Base-by-base conservation (phyloP, 73 alveolate genomes). In the Tetrahymena thermophila region DNA sequence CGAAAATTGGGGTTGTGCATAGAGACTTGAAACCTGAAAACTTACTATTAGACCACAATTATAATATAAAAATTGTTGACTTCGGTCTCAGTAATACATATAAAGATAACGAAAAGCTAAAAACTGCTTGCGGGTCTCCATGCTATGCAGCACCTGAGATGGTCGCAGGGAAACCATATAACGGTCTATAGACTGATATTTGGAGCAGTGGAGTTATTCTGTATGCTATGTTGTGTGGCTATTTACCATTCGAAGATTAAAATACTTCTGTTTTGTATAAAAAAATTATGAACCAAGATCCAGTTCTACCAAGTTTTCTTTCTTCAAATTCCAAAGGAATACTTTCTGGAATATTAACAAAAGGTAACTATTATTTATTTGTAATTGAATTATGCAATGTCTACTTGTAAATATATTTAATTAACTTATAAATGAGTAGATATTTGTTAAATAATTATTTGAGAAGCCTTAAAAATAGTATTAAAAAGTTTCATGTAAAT, bases 1-100 rank as follows among this genome's bases (percentile, higher is more conserved):
- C 98, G 55, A 94, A 96, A 84, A 55, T 98, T 34, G 97, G 98
- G 56, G 96, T 99, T 19, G 99, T 98, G 42, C 99, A 98, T 85
- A 96, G 99, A 40, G 99, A 98, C 93, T 85, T 98, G 34, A 98
- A 98, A 85, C 99, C 99, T 35, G 99, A 98, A 93, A 98, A 98
- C 94, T 93, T 98, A 57, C 95, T 97, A 55, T 94, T 97, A 16
- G 98, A 97, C 96, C 85, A 95, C 35, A 96, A 95, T 55, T 95
- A 94, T 85, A 94, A 94, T 85, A 96, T 97, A 38, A 97, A 97
- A 94, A 96, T 97, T 1, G 98, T 97, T 34, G 98, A 97, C 95
- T 97, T 97, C 21, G 98, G 98, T 37, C 85, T 97, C 85, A 85
- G 95, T 2, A 95, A 43, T 89, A 50, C 94, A 58, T 95, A 95